Conservation (phyloP, 2,329 filamentous ascomycete genomes). For the Coleophoma cylindrospora region DNA sequence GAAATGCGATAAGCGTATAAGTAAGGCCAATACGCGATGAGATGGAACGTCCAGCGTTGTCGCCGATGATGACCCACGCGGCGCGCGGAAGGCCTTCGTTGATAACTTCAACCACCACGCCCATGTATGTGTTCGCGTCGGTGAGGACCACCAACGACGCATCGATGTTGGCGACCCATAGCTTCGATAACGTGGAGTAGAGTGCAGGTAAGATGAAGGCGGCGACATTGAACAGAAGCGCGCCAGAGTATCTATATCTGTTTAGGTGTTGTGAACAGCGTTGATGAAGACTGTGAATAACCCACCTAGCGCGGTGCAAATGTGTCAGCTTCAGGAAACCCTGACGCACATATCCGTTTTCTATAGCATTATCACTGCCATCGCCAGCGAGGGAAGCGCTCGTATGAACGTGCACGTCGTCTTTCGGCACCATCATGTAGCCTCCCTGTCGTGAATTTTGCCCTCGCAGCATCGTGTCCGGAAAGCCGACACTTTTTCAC, state of each 20-base stretch:
- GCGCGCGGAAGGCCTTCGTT: constrained; percentile 69
- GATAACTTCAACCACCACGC: constrained; percentile 60
- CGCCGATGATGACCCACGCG: constrained; percentile 64
- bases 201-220: constrained; percentile 63
- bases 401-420: too few relatives aligned
- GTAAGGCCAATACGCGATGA: constrained; percentile 50
- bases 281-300: too few relatives aligned
- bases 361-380: too few relatives aligned
- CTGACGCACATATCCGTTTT: too few relatives aligned
- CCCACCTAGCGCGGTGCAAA: too few relatives aligned
- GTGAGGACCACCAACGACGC: constrained; percentile 56
- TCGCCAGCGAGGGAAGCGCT: too few relatives aligned
- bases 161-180: constrained; percentile 68
- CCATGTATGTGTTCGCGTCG: constrained; percentile 66
- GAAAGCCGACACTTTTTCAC: too few relatives aligned
- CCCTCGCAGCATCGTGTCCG: too few relatives aligned
- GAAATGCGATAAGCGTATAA: constrained; percentile 58
- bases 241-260: not conserved
- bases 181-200: constrained; percentile 61
- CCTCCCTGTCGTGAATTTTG: too few relatives aligned
- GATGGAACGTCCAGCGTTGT: constrained; percentile 48
- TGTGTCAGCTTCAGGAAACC: too few relatives aligned
- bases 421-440: too few relatives aligned
- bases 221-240: not conserved
- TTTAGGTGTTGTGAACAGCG: too few relatives aligned